phyloP scores from a whole-genome alignment of 257 asterid genomes.

The Capsicum pubescens region DNA sequence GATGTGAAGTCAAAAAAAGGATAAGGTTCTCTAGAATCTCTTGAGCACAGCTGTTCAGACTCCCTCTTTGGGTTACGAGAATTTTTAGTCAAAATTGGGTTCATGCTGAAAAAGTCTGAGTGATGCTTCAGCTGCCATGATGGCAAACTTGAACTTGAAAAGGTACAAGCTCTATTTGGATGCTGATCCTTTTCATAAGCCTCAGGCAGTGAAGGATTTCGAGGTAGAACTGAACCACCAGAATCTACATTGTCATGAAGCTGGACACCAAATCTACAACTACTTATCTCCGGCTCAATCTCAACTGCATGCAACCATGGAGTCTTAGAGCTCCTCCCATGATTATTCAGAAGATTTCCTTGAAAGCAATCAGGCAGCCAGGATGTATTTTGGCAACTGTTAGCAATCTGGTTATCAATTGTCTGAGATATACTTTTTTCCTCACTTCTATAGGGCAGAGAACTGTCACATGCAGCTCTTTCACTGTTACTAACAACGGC shows the following conservation, averaged over 20 bases:
- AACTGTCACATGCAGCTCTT: conserved; percentile 26
- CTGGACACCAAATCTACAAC: conserved; percentile 40
- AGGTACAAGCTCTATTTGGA: conserved; percentile 38
- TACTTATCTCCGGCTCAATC: conserved; percentile 41
- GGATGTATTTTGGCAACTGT: conserved; percentile 38
- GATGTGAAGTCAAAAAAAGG: conserved; percentile 74
- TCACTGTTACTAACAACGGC: conserved; percentile 36
- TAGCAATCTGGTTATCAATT: conserved; percentile 41
- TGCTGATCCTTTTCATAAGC: conserved; percentile 40
- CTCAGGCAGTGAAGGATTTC: conserved; percentile 37
- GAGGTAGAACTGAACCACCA: conserved; percentile 40
- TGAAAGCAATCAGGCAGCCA: conserved; percentile 35
- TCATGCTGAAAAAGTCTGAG: conserved; percentile 65
- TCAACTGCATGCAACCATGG: conserved; percentile 48
- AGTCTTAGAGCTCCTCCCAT: conserved; percentile 35
- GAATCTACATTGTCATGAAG: conserved; percentile 34
- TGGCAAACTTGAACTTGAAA: conserved; percentile 42
- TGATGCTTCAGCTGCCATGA: conserved; percentile 48
- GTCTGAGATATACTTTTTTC: conserved; percentile 36
- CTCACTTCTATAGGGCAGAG: conserved; percentile 31
- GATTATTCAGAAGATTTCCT: conserved; percentile 30
- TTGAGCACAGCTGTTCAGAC: conserved; percentile 44
- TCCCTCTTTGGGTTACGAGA: conserved; percentile 49
- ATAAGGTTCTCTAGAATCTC: conserved; percentile 44
- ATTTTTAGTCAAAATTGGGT: conserved; percentile 60